These are phyloP conservation scores for Puccinia novopanici DNA, from an alignment of 1,284 basidiomycete species.

Conservation along the genomic window DNA sequence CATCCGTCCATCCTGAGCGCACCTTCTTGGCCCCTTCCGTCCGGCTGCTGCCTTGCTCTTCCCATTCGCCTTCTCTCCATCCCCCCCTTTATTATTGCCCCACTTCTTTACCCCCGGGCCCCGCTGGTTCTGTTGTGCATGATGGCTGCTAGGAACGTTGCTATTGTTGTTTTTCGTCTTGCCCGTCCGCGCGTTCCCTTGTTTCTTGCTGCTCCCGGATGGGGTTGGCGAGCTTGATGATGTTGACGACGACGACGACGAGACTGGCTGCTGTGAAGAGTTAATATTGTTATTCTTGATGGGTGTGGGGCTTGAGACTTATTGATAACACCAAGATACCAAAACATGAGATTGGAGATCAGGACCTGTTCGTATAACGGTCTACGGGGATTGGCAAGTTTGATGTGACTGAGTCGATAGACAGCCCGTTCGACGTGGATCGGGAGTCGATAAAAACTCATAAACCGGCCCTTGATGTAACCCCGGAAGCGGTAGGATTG, in stretches of 20 bases:
- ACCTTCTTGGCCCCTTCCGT: neutral
- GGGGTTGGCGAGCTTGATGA: neutral
- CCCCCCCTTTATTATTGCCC: neutral
- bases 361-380: conserved; percentile 97
- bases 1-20: neutral
- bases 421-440: conserved; percentile 98
- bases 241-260: neutral
- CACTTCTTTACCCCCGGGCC: neutral
- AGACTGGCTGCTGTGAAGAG: neutral
- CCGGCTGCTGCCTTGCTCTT: neutral
- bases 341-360: conserved; percentile 92
- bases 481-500: conserved; percentile 64
- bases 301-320: conserved; percentile 59
- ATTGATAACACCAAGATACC: conserved; percentile 98
- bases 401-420: conserved; percentile 95
- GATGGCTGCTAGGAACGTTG: neutral
- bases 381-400: conserved; percentile 91
- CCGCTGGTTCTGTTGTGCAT: neutral
- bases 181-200: neutral
- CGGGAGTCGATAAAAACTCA: conserved; percentile 79
- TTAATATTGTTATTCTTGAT: neutral
- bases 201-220: neutral
- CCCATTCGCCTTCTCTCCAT: neutral
- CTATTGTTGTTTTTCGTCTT: conserved; percentile 1
- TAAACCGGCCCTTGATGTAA: conserved; percentile 55